These are phyloP conservation scores for Cladophialophora immunda DNA, from an alignment of 2,329 filamentous ascomycete species.

Conservation along the genomic window DNA sequence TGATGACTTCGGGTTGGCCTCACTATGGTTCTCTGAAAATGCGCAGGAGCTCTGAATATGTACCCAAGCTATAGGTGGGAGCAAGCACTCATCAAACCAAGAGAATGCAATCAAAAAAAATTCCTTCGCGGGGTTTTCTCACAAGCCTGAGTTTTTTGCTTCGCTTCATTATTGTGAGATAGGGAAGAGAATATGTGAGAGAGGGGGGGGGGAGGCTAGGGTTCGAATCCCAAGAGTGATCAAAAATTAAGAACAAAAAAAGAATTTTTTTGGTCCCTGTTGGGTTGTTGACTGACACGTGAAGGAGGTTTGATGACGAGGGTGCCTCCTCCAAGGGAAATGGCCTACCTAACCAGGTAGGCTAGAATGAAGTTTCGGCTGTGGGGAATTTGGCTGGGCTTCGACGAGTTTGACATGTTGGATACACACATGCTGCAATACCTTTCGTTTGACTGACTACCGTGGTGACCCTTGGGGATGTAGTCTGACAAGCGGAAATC, in stretches of 20 bases:
- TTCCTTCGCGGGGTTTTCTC: conserved; percentile 6
- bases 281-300: background rate
- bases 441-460: background rate
- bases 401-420: background rate
- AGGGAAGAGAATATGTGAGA: background rate
- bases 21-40: background rate
- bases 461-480: background rate
- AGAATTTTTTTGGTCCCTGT: background rate
- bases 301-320: background rate
- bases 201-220: background rate
- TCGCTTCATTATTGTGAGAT: background rate
- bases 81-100: background rate
- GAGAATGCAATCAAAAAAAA: background rate
- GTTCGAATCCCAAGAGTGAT: background rate
- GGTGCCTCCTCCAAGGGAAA: background rate
- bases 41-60: background rate
- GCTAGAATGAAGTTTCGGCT: background rate
- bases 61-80: conserved; percentile 2
- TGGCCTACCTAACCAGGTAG: background rate
- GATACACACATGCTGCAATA: background rate
- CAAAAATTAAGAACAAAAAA: background rate
- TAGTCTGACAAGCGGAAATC: background rate
- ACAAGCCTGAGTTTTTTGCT: conserved; percentile 4
- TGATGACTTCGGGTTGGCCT: background rate
- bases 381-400: background rate